Conservation (phyloP, 164 flowering plant species). For the Vitis amurensis region DNA sequence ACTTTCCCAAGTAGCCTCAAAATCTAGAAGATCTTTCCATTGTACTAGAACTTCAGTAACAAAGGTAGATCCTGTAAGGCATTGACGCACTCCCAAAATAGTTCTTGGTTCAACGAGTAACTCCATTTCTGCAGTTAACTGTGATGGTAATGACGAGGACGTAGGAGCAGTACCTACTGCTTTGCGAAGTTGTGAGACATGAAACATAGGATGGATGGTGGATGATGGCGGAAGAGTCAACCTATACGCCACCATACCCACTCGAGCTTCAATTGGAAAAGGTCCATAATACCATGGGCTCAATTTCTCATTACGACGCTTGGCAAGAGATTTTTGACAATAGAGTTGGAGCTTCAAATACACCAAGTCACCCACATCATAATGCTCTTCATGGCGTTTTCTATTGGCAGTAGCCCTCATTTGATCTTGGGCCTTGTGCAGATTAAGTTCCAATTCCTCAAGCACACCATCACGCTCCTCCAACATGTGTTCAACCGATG, state of each 20-base stretch:
- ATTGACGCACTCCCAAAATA: not conserved
- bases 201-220: not conserved
- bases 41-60: not conserved
- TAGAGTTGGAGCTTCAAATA: not conserved
- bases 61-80: not conserved
- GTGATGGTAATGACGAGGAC: not conserved
- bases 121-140: not conserved
- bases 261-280: not conserved
- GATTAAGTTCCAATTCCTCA: not conserved
- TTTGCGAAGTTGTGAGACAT: not conserved
- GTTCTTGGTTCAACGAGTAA: not conserved
- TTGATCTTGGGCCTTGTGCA: not conserved
- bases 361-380: not conserved
- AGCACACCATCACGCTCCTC: not conserved
- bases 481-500: not conserved
- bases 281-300: not conserved
- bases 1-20: not conserved
- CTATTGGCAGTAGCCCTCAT: not conserved
- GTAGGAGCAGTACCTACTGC: not conserved
- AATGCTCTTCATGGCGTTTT: not conserved
- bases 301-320: not conserved
- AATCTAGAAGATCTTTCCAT: not conserved
- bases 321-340: not conserved
- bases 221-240: not conserved
- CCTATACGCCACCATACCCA: not conserved